phyloP scores from a whole-genome alignment of 208 protist species.

The Leishmania braziliensis region DNA sequence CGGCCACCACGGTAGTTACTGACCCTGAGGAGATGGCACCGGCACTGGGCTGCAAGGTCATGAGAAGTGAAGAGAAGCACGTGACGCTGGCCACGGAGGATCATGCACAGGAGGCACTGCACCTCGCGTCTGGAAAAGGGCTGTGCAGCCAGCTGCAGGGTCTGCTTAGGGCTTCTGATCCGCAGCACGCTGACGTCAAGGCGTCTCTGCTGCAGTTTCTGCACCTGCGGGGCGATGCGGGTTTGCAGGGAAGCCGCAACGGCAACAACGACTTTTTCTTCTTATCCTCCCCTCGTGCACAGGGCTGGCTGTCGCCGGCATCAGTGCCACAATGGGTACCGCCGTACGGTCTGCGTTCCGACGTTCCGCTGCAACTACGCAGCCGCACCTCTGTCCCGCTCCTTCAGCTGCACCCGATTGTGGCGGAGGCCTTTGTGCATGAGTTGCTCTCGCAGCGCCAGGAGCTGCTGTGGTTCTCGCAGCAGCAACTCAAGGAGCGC shows the following conservation, averaged over 20 bases:
- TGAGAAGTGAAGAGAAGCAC: neutral
- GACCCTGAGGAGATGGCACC: no score
- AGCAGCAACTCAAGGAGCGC: constrained; percentile 18
- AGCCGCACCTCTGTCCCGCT: constrained; percentile 29
- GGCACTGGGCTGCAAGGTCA: neutral
- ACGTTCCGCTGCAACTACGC: constrained; percentile 61
- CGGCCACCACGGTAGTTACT: neutral
- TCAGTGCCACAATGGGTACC: constrained; percentile 38
- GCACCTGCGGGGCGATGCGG: constrained; percentile 1
- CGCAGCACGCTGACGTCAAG: constrained; percentile 26
- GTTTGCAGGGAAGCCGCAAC: neutral
- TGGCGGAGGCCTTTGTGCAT: constrained; percentile 69
- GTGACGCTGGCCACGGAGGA: constrained; percentile 2
- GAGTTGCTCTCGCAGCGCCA: constrained; percentile 61
- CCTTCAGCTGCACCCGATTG: constrained; percentile 55
- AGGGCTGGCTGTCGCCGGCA: constrained; percentile 5
- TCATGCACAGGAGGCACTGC: constrained; percentile 19
- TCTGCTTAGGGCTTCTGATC: constrained; percentile 39
- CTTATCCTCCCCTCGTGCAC: neutral
- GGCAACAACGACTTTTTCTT: neutral
- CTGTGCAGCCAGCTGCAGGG: constrained; percentile 41
- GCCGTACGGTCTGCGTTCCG: constrained; percentile 35
- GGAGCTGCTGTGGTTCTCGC: constrained; percentile 32
- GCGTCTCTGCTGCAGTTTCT: constrained; percentile 35
- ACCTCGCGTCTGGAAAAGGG: constrained; percentile 12